Evolutionary conservation across 352 stramenopile genomes (phyloP), one percentile per base, ranked within the genome.

Genomic region (Pythium aphanidermatum): DNA sequence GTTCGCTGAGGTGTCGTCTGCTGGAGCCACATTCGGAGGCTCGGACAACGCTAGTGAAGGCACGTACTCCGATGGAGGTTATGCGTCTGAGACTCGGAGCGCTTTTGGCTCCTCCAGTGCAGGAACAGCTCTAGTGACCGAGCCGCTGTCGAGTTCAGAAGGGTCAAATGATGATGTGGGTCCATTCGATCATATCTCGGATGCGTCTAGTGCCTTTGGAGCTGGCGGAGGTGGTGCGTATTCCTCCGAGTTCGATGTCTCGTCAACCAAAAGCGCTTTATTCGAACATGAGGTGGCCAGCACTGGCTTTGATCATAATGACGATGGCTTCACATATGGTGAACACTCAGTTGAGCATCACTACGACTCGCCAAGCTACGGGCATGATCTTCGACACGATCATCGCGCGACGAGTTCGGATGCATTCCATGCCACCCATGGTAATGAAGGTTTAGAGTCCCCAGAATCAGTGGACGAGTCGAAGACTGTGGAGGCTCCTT

Each of bases 131-230:
- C 88, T 88, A 16, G 69, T 77, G 7, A 88, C 76, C 0, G 75
- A 91, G 58, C 82, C 82, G 20, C 68, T 74, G 7, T 86, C 78
- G 7, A 80, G 83, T 38, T 88, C 74, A 28, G 79, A 91, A 33
- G 83, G 68, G 7, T 88, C 75, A 10, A 66, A 65, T 8, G 71
- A 75, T 37, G 74, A 74, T 6, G 46, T 44, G 12, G 48, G 42
- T 9, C 41, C 48, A 9, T 58, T 46, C 27, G 46, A 62, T 14
- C 47, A 46, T 19, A 23, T 36, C 28, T 60, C 56, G 2, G 55
- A 68, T 45, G 46, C 68, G 9, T 58, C 55, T 14, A 60, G 58
- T 26, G 43, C 52, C 4, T 72, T 60, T n/a, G 44, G 52, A n/a
- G 52, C 25, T 38, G 32, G 32, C 21, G 47, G 46, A n/a, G 52